Evolutionary conservation across 768 basidiomycete species (phyloP).

Genomic region (Lactarius hengduanensis): DNA sequence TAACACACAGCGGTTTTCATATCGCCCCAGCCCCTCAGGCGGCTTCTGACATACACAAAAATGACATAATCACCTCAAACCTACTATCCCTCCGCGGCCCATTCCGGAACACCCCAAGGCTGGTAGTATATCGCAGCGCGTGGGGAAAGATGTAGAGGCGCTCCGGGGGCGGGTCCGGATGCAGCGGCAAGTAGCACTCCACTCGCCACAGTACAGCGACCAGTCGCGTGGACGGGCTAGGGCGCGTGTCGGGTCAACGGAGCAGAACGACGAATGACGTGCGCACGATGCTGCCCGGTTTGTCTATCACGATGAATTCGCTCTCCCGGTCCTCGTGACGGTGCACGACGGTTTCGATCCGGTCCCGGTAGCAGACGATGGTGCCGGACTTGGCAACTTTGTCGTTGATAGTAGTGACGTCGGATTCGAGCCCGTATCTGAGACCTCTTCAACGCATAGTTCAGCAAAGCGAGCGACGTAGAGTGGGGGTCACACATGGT

Average conservation of each 20-base stretch:
- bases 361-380: slow-evolving; percentile 81
- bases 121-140: too few species aligned
- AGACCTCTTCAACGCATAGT: not conserved
- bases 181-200: too few species aligned
- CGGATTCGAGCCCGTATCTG: slow-evolving; percentile 76
- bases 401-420: slow-evolving; percentile 94
- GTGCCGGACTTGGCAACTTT: slow-evolving; percentile 74
- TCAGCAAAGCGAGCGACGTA: not conserved
- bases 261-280: slow-evolving; percentile 27
- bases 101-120: too few species aligned
- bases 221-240: slow-evolving; percentile 90
- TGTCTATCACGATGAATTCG: slow-evolving; percentile 89
- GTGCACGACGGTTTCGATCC: slow-evolving; percentile 93
- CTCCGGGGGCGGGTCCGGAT: too few species aligned
- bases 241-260: not conserved
- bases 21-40: too few species aligned
- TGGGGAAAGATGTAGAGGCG: too few species aligned
- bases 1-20: too few species aligned
- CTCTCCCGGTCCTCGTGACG: slow-evolving; percentile 84
- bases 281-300: slow-evolving; percentile 94
- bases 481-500: slow-evolving; percentile 69
- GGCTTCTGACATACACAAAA: too few species aligned
- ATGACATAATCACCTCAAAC: too few species aligned
- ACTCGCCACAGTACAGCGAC: slow-evolving; percentile 48
- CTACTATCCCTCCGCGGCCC: too few species aligned